Conservation (phyloP, 169 alveolate genomes). For the Plasmodium knowlesi region DNA sequence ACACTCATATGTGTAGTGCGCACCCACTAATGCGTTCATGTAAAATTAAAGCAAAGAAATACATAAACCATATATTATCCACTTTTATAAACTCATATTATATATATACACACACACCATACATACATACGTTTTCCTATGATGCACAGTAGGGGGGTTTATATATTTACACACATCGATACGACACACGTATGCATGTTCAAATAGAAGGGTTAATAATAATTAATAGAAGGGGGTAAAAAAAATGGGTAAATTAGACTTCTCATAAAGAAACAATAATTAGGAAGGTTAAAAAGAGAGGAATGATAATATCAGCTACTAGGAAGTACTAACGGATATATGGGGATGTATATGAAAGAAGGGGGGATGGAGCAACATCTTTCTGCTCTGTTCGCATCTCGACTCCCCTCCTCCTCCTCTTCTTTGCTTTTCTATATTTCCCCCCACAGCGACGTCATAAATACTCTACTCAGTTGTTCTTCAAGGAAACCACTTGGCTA, state of each 20-base stretch:
- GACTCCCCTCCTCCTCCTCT: background rate
- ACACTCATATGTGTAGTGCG: background rate
- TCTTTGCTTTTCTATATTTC: background rate
- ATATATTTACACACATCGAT: background rate
- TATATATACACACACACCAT: background rate
- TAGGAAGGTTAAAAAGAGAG: background rate
- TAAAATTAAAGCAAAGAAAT: background rate
- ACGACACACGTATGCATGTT: background rate
- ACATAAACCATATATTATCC: background rate
- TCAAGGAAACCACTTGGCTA: conserved; percentile 60
- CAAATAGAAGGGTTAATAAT: background rate
- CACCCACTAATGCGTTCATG: background rate
- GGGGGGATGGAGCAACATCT: background rate
- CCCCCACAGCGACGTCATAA: background rate
- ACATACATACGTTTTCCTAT: background rate
- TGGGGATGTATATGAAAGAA: background rate
- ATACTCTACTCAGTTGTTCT: background rate
- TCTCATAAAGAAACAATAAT: background rate
- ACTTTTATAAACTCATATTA: background rate
- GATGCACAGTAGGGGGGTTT: background rate
- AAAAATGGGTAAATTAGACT: background rate
- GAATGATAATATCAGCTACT: background rate
- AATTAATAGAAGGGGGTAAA: background rate
- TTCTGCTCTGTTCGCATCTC: background rate
- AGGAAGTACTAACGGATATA: background rate